Percentiles rank a stretch among this genome's conserved stretches.
phyloP scores from a whole-genome alignment of 1,284 basidiomycete species.

The Psilocybe mexicana region DNA sequence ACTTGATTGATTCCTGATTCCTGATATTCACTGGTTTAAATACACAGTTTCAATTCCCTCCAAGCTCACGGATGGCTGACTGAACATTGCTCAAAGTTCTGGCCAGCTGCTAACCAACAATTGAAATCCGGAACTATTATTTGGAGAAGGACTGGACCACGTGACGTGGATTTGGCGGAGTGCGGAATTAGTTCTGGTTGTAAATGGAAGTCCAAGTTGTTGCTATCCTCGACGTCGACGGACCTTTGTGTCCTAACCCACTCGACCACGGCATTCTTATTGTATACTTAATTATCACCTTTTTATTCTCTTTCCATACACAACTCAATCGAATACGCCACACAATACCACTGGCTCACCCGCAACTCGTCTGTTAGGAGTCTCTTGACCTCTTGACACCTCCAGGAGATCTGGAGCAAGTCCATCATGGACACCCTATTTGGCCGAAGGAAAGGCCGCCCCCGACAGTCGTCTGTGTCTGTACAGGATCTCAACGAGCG shows the following conservation, averaged over 20 bases:
- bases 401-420: not conserved
- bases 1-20: not conserved
- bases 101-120: not conserved
- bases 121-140: not conserved
- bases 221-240: constrained; percentile 13
- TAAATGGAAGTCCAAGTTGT: constrained; percentile 12
- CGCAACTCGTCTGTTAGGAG: constrained; percentile 4
- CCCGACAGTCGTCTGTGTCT: constrained; percentile 46
- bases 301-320: not conserved
- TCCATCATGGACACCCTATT: constrained; percentile 53
- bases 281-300: not conserved
- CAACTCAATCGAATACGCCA: not conserved
- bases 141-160: not conserved
- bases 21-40: not conserved
- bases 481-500: constrained; percentile 51
- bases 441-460: constrained; percentile 51
- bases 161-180: constrained; percentile 6
- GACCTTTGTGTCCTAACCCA: not conserved
- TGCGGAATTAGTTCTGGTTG: constrained; percentile 2
- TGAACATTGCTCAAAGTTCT: too few relatives aligned
- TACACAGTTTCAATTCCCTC: too few relatives aligned
- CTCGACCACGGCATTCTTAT: not conserved
- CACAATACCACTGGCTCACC: constrained; percentile 1
- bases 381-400: not conserved
- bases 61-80: too few relatives aligned